Evolutionary conservation across 257 asterid species (phyloP).

Genomic region (Petunia axillaris): DNA sequence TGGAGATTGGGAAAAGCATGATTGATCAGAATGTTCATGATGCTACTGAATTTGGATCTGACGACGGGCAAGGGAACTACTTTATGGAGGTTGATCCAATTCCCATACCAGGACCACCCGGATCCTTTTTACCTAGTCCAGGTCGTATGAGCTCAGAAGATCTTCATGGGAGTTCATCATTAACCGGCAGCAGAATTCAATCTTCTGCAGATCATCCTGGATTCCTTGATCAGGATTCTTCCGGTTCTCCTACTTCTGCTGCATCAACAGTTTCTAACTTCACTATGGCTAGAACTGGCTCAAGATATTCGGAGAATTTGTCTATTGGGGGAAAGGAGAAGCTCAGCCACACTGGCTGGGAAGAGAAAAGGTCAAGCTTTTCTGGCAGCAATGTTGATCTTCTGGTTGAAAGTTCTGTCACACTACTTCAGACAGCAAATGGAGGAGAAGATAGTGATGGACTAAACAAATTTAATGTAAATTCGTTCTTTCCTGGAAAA

Average conservation of each 20-base stretch:
- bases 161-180: conserved; percentile 74
- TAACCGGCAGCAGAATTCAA: conserved; percentile 69
- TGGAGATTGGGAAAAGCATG: conserved; percentile 41
- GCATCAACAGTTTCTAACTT: conserved; percentile 56
- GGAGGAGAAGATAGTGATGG: conserved; percentile 36
- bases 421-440: conserved; percentile 32
- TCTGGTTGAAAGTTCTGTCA: conserved; percentile 39
- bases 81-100: conserved; percentile 75
- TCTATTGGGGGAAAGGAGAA: conserved; percentile 36
- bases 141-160: conserved; percentile 80
- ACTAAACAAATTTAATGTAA: conserved; percentile 36
- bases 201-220: conserved; percentile 76
- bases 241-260: conserved; percentile 77
- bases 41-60: conserved; percentile 45
- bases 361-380: conserved; percentile 38
- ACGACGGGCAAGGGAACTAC: conserved; percentile 57
- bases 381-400: conserved; percentile 38
- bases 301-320: conserved; percentile 44
- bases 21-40: conserved; percentile 31
- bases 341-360: conserved; percentile 32
- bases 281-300: conserved; percentile 53
- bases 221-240: conserved; percentile 60
- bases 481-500: conserved; percentile 32
- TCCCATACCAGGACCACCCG: conserved; percentile 95
- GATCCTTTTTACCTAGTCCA: conserved; percentile 92